These are phyloP conservation scores for Fusarium annulatum DNA, from an alignment of 2,329 filamentous ascomycete species.

Conservation along the genomic window DNA sequence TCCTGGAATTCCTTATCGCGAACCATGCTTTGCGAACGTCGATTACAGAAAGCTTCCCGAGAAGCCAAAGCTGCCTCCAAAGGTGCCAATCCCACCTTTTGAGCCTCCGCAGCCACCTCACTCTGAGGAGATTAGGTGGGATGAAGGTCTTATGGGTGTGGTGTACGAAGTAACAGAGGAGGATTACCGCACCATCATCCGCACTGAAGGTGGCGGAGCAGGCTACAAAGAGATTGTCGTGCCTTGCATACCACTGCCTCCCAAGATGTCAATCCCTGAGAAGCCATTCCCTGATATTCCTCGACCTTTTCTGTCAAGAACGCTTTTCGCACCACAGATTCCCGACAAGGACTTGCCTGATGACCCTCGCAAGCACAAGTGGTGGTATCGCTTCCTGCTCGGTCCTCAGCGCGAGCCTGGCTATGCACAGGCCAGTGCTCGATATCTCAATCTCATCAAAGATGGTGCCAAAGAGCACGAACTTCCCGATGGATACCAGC, in stretches of 20 bases:
- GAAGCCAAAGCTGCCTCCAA: conserved; percentile 49
- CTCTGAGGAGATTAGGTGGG: conserved; percentile 62
- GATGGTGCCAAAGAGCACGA: conserved; percentile 82
- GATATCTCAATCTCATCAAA: conserved; percentile 84
- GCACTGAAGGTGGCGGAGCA: conserved; percentile 87
- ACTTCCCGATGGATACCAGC: conserved; percentile 82
- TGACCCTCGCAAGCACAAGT: conserved; percentile 51
- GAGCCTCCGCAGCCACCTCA: conserved; percentile 40
- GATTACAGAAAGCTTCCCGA: conserved; percentile 66
- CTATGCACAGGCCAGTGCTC: conserved; percentile 84
- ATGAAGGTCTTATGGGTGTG: conserved; percentile 87
- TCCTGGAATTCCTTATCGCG: conserved; percentile 83
- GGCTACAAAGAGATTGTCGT: conserved; percentile 88
- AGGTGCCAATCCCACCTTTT: conserved; percentile 43
- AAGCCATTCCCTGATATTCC: conserved; percentile 64
- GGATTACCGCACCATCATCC: conserved; percentile 88
- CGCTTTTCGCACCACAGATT: conserved; percentile 76
- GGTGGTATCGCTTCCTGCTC: conserved; percentile 59
- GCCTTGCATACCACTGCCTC: conserved; percentile 77
- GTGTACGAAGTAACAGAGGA: conserved; percentile 91
- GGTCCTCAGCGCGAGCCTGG: conserved; percentile 67
- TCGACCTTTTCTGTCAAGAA: conserved; percentile 82
- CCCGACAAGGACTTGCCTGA: conserved; percentile 49
- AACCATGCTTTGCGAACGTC: conserved; percentile 93
- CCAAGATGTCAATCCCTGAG: conserved; percentile 69